phyloP scores from a whole-genome alignment of 1,139 yeast genomes.

The Maudiozyma humilis region DNA sequence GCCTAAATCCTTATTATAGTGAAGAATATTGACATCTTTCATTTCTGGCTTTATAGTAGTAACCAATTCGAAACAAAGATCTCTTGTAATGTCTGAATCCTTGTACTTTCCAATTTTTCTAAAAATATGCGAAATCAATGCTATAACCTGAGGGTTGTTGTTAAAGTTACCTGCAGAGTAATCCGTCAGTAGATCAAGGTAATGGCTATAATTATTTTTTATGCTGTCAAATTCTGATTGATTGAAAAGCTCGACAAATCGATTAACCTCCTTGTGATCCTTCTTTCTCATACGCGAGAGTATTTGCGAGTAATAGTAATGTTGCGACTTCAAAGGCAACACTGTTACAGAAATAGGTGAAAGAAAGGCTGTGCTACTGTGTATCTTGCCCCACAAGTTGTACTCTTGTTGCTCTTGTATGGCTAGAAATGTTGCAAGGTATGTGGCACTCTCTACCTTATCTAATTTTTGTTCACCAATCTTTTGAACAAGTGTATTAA shows the following conservation, averaged over 20 bases:
- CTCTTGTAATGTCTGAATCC: conserved; percentile 26
- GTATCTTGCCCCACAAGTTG: conserved; percentile 27
- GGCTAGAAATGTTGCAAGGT: conserved; percentile 27
- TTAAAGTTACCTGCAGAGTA: conserved; percentile 26
- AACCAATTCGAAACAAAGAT: conserved; percentile 20
- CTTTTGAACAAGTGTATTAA: conserved; percentile 8
- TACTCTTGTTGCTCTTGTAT: conserved; percentile 23
- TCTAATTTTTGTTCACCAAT: background rate
- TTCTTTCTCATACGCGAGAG: conserved; percentile 12
- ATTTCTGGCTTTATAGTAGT: conserved; percentile 12
- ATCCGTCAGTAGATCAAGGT: conserved; percentile 18
- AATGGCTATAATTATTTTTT: conserved; percentile 10
- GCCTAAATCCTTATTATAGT: conserved; percentile 16
- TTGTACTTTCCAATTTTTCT: conserved; percentile 19
- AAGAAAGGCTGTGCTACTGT: conserved; percentile 20
- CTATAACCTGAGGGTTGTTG: conserved; percentile 14
- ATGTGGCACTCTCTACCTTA: conserved; percentile 13
- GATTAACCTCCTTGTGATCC: conserved; percentile 12
- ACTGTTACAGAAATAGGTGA: conserved; percentile 27
- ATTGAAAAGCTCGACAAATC: conserved; percentile 18
- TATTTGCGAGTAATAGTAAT: conserved; percentile 16
- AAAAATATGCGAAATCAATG: conserved; percentile 22
- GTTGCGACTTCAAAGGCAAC: conserved; percentile 21
- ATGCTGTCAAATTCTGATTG: conserved; percentile 10
- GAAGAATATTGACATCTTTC: conserved; percentile 16